A percentile compares a stretch with the other conserved stretches of the same genome.
Evolutionary conservation across 2,329 filamentous ascomycete genomes (phyloP).

Genomic region (Sporothrix inflata): DNA sequence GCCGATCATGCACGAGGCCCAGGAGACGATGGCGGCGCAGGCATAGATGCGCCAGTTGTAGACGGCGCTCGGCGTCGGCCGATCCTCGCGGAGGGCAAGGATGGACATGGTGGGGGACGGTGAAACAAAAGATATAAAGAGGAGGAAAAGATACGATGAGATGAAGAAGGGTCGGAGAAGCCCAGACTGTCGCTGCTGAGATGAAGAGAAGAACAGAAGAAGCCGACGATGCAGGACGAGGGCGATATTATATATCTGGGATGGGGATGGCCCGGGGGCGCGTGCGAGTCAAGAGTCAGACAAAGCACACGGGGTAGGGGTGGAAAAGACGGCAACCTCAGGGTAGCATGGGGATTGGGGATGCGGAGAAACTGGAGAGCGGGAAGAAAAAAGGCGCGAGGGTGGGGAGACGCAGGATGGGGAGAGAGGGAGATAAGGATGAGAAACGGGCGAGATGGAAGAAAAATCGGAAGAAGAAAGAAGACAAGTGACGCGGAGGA

Average conservation of each 20-base stretch:
- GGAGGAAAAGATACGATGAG: background rate
- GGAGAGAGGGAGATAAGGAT: background rate
- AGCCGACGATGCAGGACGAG: background rate
- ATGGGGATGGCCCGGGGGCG: background rate
- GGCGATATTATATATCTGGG: slow-evolving; percentile 19
- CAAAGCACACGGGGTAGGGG: background rate
- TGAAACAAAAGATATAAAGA: background rate
- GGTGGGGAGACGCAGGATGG: background rate
- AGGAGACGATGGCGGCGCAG: slow-evolving; percentile 58
- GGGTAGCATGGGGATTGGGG: slow-evolving; percentile 14
- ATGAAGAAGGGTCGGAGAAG: background rate
- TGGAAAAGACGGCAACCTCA: background rate
- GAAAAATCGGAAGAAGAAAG: slow-evolving; percentile 4
- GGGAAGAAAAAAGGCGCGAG: background rate
- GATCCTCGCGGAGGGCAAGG: slow-evolving; percentile 57
- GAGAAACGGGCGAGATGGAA: background rate
- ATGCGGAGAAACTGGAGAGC: slow-evolving; percentile 12
- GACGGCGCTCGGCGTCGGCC: slow-evolving; percentile 59
- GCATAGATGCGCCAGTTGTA: slow-evolving; percentile 65
- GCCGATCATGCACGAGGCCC: slow-evolving; percentile 60
- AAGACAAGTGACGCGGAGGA: background rate
- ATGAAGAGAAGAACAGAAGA: background rate
- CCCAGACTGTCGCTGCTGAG: background rate
- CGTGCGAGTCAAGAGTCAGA: background rate
- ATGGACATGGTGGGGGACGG: slow-evolving; percentile 41